Percentiles rank a stretch among this genome's conserved stretches.
phyloP scores from a whole-genome alignment of 2,329 filamentous ascomycete genomes.

The Ramularia collo-cygni region DNA sequence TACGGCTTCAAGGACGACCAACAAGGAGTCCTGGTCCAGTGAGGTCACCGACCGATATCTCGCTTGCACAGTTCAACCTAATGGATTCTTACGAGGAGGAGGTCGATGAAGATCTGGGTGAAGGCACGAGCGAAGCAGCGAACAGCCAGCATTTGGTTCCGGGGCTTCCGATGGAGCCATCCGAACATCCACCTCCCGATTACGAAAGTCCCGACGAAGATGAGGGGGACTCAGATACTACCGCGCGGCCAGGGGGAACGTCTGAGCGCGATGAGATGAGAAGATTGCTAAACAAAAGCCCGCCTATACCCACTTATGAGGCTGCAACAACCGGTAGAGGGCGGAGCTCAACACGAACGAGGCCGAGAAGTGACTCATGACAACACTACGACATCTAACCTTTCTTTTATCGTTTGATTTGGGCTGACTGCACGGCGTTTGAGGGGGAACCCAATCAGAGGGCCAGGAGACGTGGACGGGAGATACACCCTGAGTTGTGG shows the following conservation, averaged over 20 bases:
- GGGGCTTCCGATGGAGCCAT: constrained; percentile 27
- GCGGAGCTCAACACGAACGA: constrained; percentile 20
- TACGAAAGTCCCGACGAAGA: constrained; percentile 39
- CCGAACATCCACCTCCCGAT: constrained; percentile 38
- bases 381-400: too few relatives aligned
- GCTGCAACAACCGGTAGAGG: constrained; percentile 52
- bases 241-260: constrained; percentile 20
- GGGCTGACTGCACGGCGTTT: too few relatives aligned
- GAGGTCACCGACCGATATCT: constrained; percentile 91
- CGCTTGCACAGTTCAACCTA: constrained; percentile 75
- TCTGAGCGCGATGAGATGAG: constrained; percentile 15
- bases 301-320: constrained; percentile 77
- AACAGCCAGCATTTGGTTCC: constrained; percentile 18
- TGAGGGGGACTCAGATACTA: constrained; percentile 19
- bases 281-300: constrained; percentile 29
- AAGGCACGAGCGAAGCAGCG: constrained; percentile 20
- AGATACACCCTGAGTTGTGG: too few relatives aligned
- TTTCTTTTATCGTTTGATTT: too few relatives aligned
- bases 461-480: too few relatives aligned
- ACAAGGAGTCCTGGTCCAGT: constrained; percentile 76
- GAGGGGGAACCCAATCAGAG: too few relatives aligned
- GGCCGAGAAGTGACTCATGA: constrained; percentile 10
- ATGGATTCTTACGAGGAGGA: constrained; percentile 51
- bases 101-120: constrained; percentile 19
- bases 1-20: constrained; percentile 62